Evolutionary conservation across 441 rosid genomes (phyloP), one percentile per base, ranked within the genome.

Genomic region (Brassica hybrid): DNA sequence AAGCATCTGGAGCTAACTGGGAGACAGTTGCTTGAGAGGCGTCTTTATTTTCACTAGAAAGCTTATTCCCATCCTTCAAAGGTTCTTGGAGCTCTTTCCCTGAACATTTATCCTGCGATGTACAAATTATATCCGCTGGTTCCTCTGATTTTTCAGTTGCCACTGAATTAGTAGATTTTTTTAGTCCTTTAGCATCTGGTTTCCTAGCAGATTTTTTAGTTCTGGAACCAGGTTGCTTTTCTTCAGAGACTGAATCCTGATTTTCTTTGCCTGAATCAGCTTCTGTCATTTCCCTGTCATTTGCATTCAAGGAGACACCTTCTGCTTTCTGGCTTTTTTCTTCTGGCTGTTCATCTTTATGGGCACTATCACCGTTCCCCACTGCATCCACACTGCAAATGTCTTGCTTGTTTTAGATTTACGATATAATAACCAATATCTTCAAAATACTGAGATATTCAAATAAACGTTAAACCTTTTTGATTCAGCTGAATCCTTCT

Each of bases 311-410:
- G 65, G 82, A 65, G 64, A 32, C 64, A 11, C 65, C 82, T 79
- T 79, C 75, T 58, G 54, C 85, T 70, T 60, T 69, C 65, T 65
- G 79, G 50, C 59, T 66, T 75, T 73, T 83, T 86, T 74, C 84
- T 75, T 87, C 84, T n/a, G 71, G 74, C 34, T 71, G 74, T 66
- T 84, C 83, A 18, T 67, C 90, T 71, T 88, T 87, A 56, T 63
- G 69, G 67, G 81, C 76, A 78, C 81, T 86, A 71, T 59, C 69
- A 85, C 78, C 63, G 14, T 79, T 83, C 18, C n/a, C 83, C 69
- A 80, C 88, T 70, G 83, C 77, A 73, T 79, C 85, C 83, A 61
- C 86, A 83, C 98, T 88, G 93, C 76, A 77, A 68, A 83, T 67
- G 59, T 83, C 85, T 85, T 45, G 77, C 75, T 36, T 19, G 74